phyloP scores from a whole-genome alignment of 805 yeast genomes.

The Cyberlindnera saturnus region DNA sequence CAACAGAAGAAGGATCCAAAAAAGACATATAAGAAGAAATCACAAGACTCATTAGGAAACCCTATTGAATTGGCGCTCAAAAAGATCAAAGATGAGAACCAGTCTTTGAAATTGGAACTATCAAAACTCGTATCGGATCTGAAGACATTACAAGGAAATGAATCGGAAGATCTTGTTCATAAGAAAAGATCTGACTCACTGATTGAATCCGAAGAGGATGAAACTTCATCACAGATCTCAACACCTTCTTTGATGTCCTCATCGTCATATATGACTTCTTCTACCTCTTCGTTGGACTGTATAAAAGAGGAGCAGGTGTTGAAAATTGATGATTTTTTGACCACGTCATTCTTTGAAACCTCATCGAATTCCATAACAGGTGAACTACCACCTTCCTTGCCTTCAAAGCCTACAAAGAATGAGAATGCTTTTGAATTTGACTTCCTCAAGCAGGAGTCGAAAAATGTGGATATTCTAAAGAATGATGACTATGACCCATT shows the following conservation, averaged over 20 bases:
- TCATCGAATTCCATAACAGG: slow-evolving; percentile 10
- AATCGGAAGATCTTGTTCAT: slow-evolving; percentile 8
- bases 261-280: slow-evolving; percentile 11
- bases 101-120: slow-evolving; percentile 36
- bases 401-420: slow-evolving; percentile 4
- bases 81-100: slow-evolving; percentile 40
- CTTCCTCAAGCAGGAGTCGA: slow-evolving; percentile 17
- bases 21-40: slow-evolving; percentile 13
- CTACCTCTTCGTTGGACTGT: slow-evolving; percentile 15
- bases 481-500: slow-evolving; percentile 12
- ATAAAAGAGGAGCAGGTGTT: slow-evolving; percentile 22
- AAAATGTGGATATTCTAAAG: slow-evolving; percentile 4
- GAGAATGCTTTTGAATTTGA: slow-evolving; percentile 20
- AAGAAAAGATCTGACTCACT: slow-evolving; percentile 20
- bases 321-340: slow-evolving; percentile 21
- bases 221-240: slow-evolving; percentile 19
- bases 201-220: slow-evolving; percentile 20
- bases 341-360: slow-evolving; percentile 19
- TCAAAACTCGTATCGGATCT: slow-evolving; percentile 39
- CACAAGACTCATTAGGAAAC: slow-evolving; percentile 10
- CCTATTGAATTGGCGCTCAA: slow-evolving; percentile 35
- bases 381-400: slow-evolving; percentile 4
- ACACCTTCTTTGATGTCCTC: slow-evolving; percentile 21
- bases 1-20: slow-evolving; percentile 30
- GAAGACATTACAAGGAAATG: slow-evolving; percentile 24